Evolutionary conservation across 305 asterid genomes (phyloP), one percentile per base, ranked within the genome.

Genomic region (Rubia balearica): DNA sequence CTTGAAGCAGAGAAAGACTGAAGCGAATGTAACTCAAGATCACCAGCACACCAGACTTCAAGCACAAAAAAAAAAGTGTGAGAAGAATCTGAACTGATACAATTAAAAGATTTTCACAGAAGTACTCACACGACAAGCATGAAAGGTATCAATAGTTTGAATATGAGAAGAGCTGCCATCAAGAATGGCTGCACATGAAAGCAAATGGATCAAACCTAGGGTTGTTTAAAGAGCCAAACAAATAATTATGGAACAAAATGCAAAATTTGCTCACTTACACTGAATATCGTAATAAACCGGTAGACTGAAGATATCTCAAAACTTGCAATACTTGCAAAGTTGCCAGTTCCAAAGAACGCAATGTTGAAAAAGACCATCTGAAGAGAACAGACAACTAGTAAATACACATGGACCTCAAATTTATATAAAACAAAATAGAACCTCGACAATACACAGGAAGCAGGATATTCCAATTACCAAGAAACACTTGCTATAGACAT

Each of bases 301-400:
- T 94, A 94, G 68, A 91, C 97, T 24, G 97, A 94, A 6, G 98
- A 94, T 78, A 94, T 91, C 90, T 91, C 98, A 73, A 94, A 94
- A 80, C 97, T 94, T 12, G 97, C 98, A 53, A 91, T 91, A 74
- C 98, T 89, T 57, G 97, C 98, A 74, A 94, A 94, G 81, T 94
- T 94, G 45, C 97, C 98, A 41, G 98, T 94, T 78, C 98, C 98
- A 59, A 94, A 94, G 90, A 94, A 94, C 33, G 97, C 97, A 77
- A 91, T 85, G 78, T 94, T 94, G 86, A 94, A 91, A 81, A 94
- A 90, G 63, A 91, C 87, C 97, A 94, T 91, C 97, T 94, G 86
- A 69, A 80, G 77, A 73, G 30, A 27, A 55, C 17, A 67, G 33
- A 64, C 8, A 70, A 55, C 46, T 3, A 27, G 57, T 67, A 48